Conservation (phyloP, 495 filamentous ascomycete genomes). For the Tuber magnatum region DNA sequence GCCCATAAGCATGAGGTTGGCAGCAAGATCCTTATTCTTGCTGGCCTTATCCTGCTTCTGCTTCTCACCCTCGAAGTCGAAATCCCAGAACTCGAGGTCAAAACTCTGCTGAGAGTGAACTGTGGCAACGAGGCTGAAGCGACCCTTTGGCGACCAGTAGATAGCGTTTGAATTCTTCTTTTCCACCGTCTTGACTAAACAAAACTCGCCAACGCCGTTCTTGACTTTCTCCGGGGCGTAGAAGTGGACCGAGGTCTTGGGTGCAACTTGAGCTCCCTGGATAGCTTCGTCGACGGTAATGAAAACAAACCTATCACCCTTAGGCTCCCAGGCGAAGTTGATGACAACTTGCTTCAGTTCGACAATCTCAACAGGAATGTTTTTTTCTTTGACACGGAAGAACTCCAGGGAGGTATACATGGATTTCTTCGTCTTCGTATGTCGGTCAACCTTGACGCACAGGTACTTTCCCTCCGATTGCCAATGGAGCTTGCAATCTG, state of each 20-base stretch:
- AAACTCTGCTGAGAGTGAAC: slow-evolving; percentile 85
- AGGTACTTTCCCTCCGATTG: slow-evolving; percentile 88
- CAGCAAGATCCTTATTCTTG: slow-evolving; percentile 84
- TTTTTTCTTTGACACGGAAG: slow-evolving; percentile 92
- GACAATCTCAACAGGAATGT: slow-evolving; percentile 94
- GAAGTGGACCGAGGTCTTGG: slow-evolving; percentile 91
- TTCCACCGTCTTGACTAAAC: slow-evolving; percentile 82
- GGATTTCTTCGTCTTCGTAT: slow-evolving; percentile 98
- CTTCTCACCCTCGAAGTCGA: slow-evolving; percentile 90
- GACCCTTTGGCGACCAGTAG: slow-evolving; percentile 97
- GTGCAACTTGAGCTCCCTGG: slow-evolving; percentile 69
- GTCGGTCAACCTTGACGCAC: slow-evolving; percentile 96
- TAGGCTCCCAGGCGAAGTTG: slow-evolving; percentile 98
- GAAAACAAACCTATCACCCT: slow-evolving; percentile 91
- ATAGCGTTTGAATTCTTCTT: slow-evolving; percentile 99
- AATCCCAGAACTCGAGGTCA: slow-evolving; percentile 93
- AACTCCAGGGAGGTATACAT: slow-evolving; percentile 95
- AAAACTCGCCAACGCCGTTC: slow-evolving; percentile 81
- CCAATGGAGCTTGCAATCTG: slow-evolving; percentile 95
- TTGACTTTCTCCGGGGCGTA: slow-evolving; percentile 93
- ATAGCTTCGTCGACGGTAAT: slow-evolving; percentile 88
- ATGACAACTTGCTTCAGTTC: slow-evolving; percentile 97
- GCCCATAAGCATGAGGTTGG: slow-evolving; percentile 88
- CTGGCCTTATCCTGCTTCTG: slow-evolving; percentile 55
- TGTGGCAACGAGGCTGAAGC: slow-evolving; percentile 87